phyloP scores from a whole-genome alignment of 2,329 filamentous ascomycete species.

The Anthostomella pinea region DNA sequence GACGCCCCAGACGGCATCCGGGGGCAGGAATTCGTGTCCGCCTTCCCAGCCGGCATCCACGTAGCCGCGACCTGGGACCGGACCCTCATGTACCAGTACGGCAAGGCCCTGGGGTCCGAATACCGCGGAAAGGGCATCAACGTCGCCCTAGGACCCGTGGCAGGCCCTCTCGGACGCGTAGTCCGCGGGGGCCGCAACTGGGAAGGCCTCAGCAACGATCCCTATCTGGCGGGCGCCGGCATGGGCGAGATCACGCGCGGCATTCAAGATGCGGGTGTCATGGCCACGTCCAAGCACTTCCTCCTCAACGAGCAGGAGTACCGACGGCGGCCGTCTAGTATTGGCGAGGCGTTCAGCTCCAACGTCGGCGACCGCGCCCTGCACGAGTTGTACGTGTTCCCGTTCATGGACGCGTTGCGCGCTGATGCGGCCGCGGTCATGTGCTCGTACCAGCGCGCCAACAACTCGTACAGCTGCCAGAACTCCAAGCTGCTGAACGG shows the following conservation, averaged over 20 bases:
- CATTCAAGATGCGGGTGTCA: conserved; percentile 50
- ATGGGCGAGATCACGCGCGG: conserved; percentile 73
- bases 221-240: conserved; percentile 75
- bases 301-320: conserved; percentile 56
- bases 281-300: conserved; percentile 54
- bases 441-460: conserved; percentile 64
- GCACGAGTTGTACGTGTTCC: conserved; percentile 70
- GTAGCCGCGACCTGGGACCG: conserved; percentile 85
- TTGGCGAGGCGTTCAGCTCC: conserved; percentile 59
- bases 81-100: conserved; percentile 73
- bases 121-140: conserved; percentile 64
- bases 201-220: conserved; percentile 84
- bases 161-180: conserved; percentile 76
- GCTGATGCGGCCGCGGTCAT: conserved; percentile 66
- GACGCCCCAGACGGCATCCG: conserved; percentile 80
- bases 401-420: conserved; percentile 61
- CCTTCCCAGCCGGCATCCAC: conserved; percentile 81
- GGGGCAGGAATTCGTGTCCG: conserved; percentile 75
- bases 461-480: conserved; percentile 60
- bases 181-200: conserved; percentile 86
- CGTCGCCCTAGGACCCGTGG: conserved; percentile 72
- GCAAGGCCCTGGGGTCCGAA: conserved; percentile 69
- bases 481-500: conserved; percentile 70
- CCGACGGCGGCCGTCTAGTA: conserved; percentile 46
- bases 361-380: conserved; percentile 67